Conservation (phyloP, 2,329 filamentous ascomycete genomes). For the Pleomassaria siparia region DNA sequence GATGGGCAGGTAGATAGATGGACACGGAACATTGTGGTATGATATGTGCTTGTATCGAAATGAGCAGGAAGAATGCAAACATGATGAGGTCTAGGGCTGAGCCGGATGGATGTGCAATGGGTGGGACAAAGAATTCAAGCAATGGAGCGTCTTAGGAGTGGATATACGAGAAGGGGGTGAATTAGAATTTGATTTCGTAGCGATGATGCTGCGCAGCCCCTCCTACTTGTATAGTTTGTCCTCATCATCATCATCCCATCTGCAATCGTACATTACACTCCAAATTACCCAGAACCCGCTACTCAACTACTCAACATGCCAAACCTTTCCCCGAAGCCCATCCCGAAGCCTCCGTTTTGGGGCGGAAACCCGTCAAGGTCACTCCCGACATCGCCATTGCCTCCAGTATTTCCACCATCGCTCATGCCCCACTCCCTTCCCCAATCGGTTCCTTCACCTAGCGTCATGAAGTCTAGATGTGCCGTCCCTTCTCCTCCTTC, state of each 20-base stretch:
- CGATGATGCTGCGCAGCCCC: no score
- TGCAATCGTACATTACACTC: no score
- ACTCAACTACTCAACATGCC: not conserved
- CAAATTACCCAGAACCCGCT: not conserved
- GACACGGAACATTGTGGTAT: no score
- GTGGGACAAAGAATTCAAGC: no score
- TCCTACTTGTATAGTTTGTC: not conserved
- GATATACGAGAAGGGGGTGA: no score
- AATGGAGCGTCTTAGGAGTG: no score
- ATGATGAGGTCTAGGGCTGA: no score
- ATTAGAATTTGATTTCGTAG: no score
- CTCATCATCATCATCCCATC: not conserved
- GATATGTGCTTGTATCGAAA: no score
- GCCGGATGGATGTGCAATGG: no score
- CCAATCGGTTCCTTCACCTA: slow-evolving; percentile 24
- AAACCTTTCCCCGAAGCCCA: slow-evolving; percentile 6
- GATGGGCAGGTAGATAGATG: no score
- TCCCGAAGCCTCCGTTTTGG: slow-evolving; percentile 18
- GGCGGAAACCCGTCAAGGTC: slow-evolving; percentile 35
- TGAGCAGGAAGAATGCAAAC: no score
- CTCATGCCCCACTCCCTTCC: slow-evolving; percentile 18
- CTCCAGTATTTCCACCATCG: not conserved
- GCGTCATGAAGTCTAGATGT: slow-evolving; percentile 34
- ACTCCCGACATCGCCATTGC: slow-evolving; percentile 17
- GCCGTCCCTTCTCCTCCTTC: slow-evolving; percentile 18